Conservation (phyloP, 768 basidiomycete genomes). For the Russula earlei region DNA sequence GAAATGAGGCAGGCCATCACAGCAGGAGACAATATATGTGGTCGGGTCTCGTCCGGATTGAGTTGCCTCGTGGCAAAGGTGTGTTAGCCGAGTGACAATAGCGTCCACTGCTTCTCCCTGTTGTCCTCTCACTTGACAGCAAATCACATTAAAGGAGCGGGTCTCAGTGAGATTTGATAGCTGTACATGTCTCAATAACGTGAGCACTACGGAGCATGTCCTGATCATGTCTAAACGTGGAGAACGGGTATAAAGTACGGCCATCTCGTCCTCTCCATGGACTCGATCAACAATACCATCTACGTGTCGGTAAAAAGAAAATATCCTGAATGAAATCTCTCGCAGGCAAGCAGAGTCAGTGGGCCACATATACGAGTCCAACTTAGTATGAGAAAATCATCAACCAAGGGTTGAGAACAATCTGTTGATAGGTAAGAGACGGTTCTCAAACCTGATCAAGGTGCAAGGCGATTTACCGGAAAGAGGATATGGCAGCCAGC, state of each 20-base stretch:
- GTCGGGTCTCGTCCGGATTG: not conserved
- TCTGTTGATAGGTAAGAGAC: slow-evolving; percentile 32
- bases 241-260: not conserved
- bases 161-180: too few species aligned
- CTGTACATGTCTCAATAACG: not conserved
- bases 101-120: not conserved
- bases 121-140: not conserved
- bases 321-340: not conserved
- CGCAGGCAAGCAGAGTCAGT: not conserved
- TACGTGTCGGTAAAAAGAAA: not conserved
- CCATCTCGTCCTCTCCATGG: not conserved
- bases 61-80: slow-evolving; percentile 2
- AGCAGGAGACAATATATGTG: not conserved
- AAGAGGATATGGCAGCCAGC: slow-evolving; percentile 61
- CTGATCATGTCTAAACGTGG: not conserved
- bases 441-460: slow-evolving; percentile 14
- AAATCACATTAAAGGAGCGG: too few species aligned
- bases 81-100: not conserved
- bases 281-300: not conserved
- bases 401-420: slow-evolving; percentile 82
- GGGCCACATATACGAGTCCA: not conserved
- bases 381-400: slow-evolving; percentile 66
- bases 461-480: slow-evolving; percentile 44
- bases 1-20: not conserved
- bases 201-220: not conserved